Base-by-base conservation (phyloP, 192 early-diverging fungal genomes). In the Lunasporangiospora selenospora region DNA sequence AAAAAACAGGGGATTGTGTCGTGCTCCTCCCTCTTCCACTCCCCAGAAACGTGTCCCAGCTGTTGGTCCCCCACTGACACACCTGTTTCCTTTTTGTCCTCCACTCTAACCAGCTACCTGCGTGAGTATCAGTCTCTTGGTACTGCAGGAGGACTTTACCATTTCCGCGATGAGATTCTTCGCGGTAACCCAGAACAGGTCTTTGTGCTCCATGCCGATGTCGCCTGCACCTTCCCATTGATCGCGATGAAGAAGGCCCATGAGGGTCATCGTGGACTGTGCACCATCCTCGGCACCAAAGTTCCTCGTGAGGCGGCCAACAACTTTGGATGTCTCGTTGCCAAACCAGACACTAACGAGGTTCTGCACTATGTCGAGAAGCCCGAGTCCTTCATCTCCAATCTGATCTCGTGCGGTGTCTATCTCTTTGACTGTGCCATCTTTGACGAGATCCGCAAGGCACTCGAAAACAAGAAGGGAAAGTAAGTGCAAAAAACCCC, bases 331-430 rank as follows among this genome's bases (percentile, higher is more conserved):
- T 96, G 92, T 77, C 79, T 99, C 40, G 95, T 98, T 15, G 85
- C 92, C n/a, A 88, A 95, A 62, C 79, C 85, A 11, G 91, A 93
- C 32, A 99, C 92, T 13, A 80, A 90, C 44, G 90, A 96, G 67
- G 96, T 97, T 0, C 80, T 94, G 62, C 97, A 99, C 79, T 99
- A 98, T 67, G 97, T 98, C 27, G 96, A 99, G 76, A 99, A 99
- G 82, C 97, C 97, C 13, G 93, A 98, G 73, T 88, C 92, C 0
- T 96, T 95, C 76, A 84, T 99, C 50, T 96, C 94, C 42, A 91
- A 99, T 78, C 64, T 94, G 76, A 95, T 95, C 61, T 95, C 93
- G 16, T 95, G 94, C 52, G 97, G 97, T 61, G 91, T 99, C 36
- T 97, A 96, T 76, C 78, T 99, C 44, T 97, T 99, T 83, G 87